Base-by-base conservation (phyloP, 2,329 filamentous ascomycete genomes). In the Alternaria atra region DNA sequence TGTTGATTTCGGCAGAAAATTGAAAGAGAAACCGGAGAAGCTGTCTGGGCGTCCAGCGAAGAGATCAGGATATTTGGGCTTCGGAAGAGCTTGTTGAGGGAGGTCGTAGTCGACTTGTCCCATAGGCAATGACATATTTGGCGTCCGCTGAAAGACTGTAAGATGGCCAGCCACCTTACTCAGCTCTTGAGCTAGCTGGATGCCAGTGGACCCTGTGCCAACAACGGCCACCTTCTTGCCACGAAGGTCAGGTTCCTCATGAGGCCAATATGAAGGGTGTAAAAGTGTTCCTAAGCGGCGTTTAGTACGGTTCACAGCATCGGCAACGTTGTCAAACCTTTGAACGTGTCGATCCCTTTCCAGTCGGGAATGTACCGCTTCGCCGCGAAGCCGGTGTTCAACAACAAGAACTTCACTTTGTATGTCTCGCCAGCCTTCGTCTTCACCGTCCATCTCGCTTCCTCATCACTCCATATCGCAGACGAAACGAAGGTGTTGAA, bases 111-210 rank as follows among this genome's bases (percentile, higher is more conserved):
- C 29, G 20, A 64, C 43, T 50, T 72, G 62, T n/a, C 43, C 43
- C 71, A 76, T 73, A 13, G 72, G 69, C 2, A 73, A 20, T 1
- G 67, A 56, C 44, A 64, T 63, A 50, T 70, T 74, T 0, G 88
- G 87, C 0, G 87, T 90, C 2, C 89, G 83, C 69, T 90, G 87
- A 75, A 90, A 90, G 40, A 91, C 84, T 4, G 76, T 81, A 1
- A 91, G 47, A 43, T 73, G 72, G 6, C 79, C 80, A 0, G 83
- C 86, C 8, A 81, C 69, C 2, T 83, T 82, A 3, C 82, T 85
- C 78, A 84, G 83, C 34, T 85, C 86, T 62, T 90, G 88, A 0
- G 84, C 82, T 39, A 89, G 82, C 65, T 90, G 88, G 1, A 90
- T 84, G 0, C 87, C 88, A 0, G 86, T 86, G 0, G 87, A 84